phyloP scores from a whole-genome alignment of 2,329 filamentous ascomycete species.

The Aureobasidium sp. region DNA sequence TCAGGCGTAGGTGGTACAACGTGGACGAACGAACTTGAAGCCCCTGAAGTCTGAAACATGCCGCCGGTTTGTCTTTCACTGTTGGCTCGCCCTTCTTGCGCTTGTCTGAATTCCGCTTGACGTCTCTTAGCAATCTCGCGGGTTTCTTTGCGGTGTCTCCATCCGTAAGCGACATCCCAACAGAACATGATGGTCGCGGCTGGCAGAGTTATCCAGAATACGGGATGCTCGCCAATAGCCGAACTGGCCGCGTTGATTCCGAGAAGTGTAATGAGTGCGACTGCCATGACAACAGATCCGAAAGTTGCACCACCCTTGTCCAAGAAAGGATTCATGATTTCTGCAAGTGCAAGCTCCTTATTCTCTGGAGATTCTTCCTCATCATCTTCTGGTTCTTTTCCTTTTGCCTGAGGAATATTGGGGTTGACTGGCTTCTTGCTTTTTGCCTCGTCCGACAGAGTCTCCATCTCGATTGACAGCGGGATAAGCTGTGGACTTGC shows the following conservation, averaged over 20 bases:
- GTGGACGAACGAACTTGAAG: not conserved
- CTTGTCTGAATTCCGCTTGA: slow-evolving; percentile 18
- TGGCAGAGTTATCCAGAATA: slow-evolving; percentile 62
- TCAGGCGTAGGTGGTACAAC: not conserved
- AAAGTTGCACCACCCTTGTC: slow-evolving; percentile 58
- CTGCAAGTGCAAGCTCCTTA: slow-evolving; percentile 54
- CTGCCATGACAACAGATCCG: slow-evolving; percentile 57
- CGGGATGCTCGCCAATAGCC: slow-evolving; percentile 43
- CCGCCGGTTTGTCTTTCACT: not conserved
- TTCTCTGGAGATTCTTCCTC: slow-evolving; percentile 39
- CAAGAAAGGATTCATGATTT: slow-evolving; percentile 67
- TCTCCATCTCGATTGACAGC: slow-evolving; percentile 56
- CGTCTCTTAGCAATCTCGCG: slow-evolving; percentile 52
- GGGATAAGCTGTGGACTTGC: slow-evolving; percentile 56
- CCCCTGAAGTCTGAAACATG: not conserved
- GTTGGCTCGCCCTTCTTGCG: slow-evolving; percentile 14
- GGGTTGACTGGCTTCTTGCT: slow-evolving; percentile 56
- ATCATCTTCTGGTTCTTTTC: slow-evolving; percentile 45
- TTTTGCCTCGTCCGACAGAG: slow-evolving; percentile 50
- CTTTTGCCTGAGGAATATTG: slow-evolving; percentile 58
- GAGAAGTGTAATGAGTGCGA: slow-evolving; percentile 56
- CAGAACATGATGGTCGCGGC: slow-evolving; percentile 60
- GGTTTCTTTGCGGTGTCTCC: slow-evolving; percentile 54
- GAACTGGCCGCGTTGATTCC: slow-evolving; percentile 54
- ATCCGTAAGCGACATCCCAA: slow-evolving; percentile 58